Evolutionary conservation across 257 asterid species (phyloP).

Genomic region (Penstemon eatonii): DNA sequence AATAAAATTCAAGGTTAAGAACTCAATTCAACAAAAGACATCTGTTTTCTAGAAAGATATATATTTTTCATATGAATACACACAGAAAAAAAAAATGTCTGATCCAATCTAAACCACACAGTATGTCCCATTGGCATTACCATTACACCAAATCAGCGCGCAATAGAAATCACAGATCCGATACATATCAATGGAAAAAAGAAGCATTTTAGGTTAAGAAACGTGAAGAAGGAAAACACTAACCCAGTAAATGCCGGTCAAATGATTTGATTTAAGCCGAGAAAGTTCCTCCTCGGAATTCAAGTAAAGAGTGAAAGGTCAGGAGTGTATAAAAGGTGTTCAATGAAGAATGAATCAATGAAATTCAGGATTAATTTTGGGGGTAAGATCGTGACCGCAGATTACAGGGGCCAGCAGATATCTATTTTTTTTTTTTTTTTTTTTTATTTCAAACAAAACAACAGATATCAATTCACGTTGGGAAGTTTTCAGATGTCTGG

Average conservation of each 20-base stretch:
- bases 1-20: constrained; percentile 16
- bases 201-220: neutral
- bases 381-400: constrained; percentile 47
- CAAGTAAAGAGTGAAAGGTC: neutral
- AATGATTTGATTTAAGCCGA: constrained; percentile 22
- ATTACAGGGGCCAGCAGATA: constrained; percentile 33
- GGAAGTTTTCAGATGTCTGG: constrained; percentile 38
- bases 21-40: constrained; percentile 15
- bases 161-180: constrained; percentile 37
- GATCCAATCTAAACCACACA: constrained; percentile 10
- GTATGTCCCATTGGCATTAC: neutral
- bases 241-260: constrained; percentile 40
- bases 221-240: constrained; percentile 8
- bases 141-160: constrained; percentile 8
- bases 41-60: neutral
- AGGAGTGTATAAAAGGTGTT: neutral
- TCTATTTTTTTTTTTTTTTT: neutral
- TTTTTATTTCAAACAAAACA: no score
- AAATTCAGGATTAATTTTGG: neutral
- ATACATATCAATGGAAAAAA: constrained; percentile 4
- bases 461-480: constrained; percentile 22
- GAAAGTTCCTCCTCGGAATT: constrained; percentile 8
- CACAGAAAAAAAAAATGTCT: constrained; percentile 17
- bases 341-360: constrained; percentile 4
- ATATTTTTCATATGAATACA: neutral